Evolutionary conservation across 2,329 filamentous ascomycete species (phyloP), one percentile per base, ranked within the genome.

Genomic region (Cordyceps fumosorosea): DNA sequence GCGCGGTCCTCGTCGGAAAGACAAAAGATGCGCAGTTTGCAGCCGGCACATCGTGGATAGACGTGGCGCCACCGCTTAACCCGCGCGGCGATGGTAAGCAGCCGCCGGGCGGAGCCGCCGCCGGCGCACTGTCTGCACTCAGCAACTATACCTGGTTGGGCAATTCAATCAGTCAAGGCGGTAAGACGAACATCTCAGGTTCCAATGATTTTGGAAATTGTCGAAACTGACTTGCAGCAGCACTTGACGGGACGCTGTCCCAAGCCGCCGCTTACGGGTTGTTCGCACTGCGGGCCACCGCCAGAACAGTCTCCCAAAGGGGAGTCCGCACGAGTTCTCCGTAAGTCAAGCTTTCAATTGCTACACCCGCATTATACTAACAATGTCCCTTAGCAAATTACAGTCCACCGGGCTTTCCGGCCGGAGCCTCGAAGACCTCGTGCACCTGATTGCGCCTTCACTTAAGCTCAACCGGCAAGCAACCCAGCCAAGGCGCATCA

Each of bases 1-100:
- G 88, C 0, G 86, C 84, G 0, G 71, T 83, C 10, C 68, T 84
- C 12, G 73, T 84, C 0, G 81, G 82, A 3, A 84, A 83, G 71
- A 80, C 80, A 24, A 83, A 81, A 65, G 76, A 77, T 2, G 74
- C 77, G 1, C 79, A 81, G 64, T 78, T 84, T 56, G 77, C 77
- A 14, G 68, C 74, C 5, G 72, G 72, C 6, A 61, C 63, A 52
- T 81, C 85, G 60, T 78, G 76, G 75, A 62, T 74, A 1, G 76
- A 78, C 24, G 68, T 66, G 5, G 68, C 70, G 18, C 73, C 74
- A n/a, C 78, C 78, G 0, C 77, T 77, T 70, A 80, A 75, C 56
- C 75, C 78, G 3, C 70, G 78, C 42, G 81, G 76, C 0, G 82
- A 84, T 65, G 76, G 76, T 0, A 81, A 80, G 45, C 76, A 77